These are phyloP conservation scores for Ceraceosorus bombacis DNA, from an alignment of 1,284 basidiomycete species.

Conservation along the genomic window DNA sequence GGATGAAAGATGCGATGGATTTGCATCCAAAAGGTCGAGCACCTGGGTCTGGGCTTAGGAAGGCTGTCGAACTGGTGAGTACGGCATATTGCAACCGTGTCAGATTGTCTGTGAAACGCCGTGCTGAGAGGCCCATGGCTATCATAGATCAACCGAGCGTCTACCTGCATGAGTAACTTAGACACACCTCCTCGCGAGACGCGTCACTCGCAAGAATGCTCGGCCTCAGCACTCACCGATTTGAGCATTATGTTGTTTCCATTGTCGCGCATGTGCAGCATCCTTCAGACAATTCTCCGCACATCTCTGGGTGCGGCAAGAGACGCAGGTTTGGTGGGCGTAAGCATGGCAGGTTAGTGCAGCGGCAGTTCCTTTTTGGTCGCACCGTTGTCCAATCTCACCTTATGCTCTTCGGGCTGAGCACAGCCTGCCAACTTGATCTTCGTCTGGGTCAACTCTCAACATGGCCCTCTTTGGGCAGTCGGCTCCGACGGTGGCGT, in stretches of 20 bases:
- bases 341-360: too few species aligned
- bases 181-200: neutral
- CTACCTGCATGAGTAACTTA: slow-evolving; percentile 1
- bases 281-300: too few species aligned
- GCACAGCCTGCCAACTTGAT: slow-evolving; percentile 48
- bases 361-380: neutral
- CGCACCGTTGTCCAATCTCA: neutral
- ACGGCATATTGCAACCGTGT: neutral
- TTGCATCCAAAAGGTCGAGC: neutral
- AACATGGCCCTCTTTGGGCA: slow-evolving; percentile 45
- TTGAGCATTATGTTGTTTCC: too few species aligned
- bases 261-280: too few species aligned
- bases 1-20: slow-evolving; percentile 33
- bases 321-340: too few species aligned
- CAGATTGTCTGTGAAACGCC: neutral
- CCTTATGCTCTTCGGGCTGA: neutral
- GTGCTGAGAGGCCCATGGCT: neutral
- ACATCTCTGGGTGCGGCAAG: too few species aligned
- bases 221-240: neutral
- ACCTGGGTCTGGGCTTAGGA: slow-evolving; percentile 6
- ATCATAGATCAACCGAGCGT: slow-evolving; percentile 7
- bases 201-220: slow-evolving; percentile 1
- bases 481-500: slow-evolving; percentile 12
- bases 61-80: slow-evolving; percentile 18
- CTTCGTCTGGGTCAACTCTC: slow-evolving; percentile 48